A percentile compares a stretch with the other conserved stretches of the same genome.
These are phyloP conservation scores for Euphrasia arctica DNA, from an alignment of 305 asterid species.

Conservation along the genomic window DNA sequence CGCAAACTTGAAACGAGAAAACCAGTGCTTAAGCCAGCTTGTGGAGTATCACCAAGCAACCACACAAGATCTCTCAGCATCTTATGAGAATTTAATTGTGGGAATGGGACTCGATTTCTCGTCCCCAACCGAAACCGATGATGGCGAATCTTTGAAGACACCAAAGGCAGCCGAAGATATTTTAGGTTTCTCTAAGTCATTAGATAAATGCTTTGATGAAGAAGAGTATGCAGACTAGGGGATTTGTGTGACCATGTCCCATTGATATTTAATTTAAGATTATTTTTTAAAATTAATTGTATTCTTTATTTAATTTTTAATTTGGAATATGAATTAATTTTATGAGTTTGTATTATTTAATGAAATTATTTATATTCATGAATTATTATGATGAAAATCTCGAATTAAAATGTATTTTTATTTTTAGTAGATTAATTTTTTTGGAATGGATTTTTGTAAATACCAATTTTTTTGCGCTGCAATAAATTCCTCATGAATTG, in stretches of 20 bases:
- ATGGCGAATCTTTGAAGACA: conserved; percentile 24
- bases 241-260: neutral
- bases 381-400: too few relatives aligned
- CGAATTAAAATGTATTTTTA: too few relatives aligned
- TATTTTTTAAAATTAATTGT: too few relatives aligned
- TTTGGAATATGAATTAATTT: too few relatives aligned
- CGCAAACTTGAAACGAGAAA: conserved; percentile 78
- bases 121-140: conserved; percentile 40
- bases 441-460: too few relatives aligned
- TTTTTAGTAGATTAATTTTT: too few relatives aligned
- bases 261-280: neutral
- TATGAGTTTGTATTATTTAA: too few relatives aligned
- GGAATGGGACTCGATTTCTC: conserved; percentile 74
- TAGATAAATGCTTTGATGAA: conserved; percentile 61
- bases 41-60: conserved; percentile 95
- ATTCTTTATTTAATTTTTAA: too few relatives aligned
- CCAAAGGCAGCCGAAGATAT: conserved; percentile 29
- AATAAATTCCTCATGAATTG: too few relatives aligned
- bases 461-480: too few relatives aligned
- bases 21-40: conserved; percentile 80
- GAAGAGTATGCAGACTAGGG: conserved; percentile 13
- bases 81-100: conserved; percentile 65
- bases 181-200: conserved; percentile 45
- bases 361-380: too few relatives aligned
- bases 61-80: conserved; percentile 77